A percentile compares a stretch with the other conserved stretches of the same genome.
phyloP scores from a whole-genome alignment of 2,329 filamentous ascomycete genomes.

The Tolypocladium endophyticum region DNA sequence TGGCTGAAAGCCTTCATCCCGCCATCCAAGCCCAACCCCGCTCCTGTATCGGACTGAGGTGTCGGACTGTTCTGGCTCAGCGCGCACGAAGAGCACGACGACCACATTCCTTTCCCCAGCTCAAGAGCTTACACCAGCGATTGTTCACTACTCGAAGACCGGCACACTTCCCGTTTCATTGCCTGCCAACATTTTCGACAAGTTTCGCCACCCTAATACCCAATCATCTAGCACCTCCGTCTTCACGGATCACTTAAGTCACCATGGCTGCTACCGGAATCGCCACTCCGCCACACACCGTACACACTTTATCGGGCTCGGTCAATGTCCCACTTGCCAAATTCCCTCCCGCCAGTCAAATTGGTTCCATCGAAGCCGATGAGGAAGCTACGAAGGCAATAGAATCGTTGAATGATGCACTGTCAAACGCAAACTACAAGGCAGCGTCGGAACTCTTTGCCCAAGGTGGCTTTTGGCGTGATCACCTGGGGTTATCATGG shows the following conservation, averaged over 20 bases:
- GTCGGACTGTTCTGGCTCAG: not conserved
- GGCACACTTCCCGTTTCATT: not conserved
- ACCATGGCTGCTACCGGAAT: not conserved
- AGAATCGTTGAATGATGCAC: conserved; percentile 26
- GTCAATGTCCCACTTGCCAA: conserved; percentile 38
- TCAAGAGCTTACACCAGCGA: not conserved
- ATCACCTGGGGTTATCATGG: conserved; percentile 47
- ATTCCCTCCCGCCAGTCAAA: conserved; percentile 23
- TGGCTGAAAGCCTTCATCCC: too few relatives aligned
- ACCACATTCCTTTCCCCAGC: not conserved
- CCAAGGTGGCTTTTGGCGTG: conserved; percentile 43
- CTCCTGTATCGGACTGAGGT: not conserved
- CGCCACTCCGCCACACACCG: not conserved
- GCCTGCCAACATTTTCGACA: not conserved
- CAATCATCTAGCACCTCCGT: not conserved
- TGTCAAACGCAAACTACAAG: conserved; percentile 23
- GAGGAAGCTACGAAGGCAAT: conserved; percentile 27
- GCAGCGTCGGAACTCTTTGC: conserved; percentile 28
- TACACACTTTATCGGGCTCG: conserved; percentile 31
- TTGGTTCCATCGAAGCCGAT: conserved; percentile 19
- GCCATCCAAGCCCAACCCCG: too few relatives aligned
- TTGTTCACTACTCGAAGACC: not conserved
- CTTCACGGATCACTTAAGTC: not conserved
- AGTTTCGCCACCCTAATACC: not conserved
- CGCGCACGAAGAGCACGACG: not conserved